phyloP scores from a whole-genome alignment of 306 rosid genomes.

The Rosa rugosa region DNA sequence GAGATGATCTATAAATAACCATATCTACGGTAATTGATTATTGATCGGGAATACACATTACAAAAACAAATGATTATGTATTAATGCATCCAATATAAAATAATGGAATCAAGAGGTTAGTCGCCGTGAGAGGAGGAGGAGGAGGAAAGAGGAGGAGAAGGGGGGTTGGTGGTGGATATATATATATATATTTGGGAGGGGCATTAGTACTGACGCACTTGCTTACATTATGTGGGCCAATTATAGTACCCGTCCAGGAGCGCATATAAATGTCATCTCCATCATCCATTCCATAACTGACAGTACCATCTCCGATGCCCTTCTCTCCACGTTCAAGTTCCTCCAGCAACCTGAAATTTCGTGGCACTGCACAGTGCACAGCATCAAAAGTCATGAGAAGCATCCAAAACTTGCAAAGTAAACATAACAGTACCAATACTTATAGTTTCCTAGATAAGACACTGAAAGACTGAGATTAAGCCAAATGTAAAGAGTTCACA shows the following conservation, averaged over 20 bases:
- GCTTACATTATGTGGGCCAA: slow-evolving; percentile 97
- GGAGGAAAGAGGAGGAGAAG: neutral
- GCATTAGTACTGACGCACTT: slow-evolving; percentile 7
- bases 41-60: neutral
- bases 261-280: slow-evolving; percentile 98
- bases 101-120: neutral
- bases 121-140: neutral
- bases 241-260: slow-evolving; percentile 58
- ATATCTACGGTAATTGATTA: neutral
- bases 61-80: neutral
- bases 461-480: neutral
- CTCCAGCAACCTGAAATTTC: slow-evolving; percentile 98
- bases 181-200: neutral
- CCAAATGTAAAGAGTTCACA: neutral
- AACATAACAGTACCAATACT: neutral
- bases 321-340: slow-evolving; percentile 97
- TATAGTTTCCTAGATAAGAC: neutral
- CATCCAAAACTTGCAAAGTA: neutral
- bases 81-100: neutral
- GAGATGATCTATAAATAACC: neutral
- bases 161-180: too few relatives aligned
- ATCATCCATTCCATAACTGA: slow-evolving; percentile 98
- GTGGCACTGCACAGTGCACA: slow-evolving; percentile 75
- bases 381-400: neutral
- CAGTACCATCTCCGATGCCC: slow-evolving; percentile 90